Base-by-base conservation (phyloP, 495 filamentous ascomycete genomes). In the Trichoderma gamsii region DNA sequence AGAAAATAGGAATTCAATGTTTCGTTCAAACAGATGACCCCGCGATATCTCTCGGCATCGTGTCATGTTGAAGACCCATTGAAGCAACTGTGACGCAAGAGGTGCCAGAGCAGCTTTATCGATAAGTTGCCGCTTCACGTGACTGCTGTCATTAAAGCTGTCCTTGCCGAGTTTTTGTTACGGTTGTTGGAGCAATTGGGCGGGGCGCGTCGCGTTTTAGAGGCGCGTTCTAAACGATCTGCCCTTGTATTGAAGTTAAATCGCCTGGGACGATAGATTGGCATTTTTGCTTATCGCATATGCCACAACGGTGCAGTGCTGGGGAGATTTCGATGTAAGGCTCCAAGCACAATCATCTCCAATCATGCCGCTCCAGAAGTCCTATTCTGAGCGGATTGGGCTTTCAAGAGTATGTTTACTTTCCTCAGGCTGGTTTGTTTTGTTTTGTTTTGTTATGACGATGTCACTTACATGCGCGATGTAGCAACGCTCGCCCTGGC, bases 401-500 rank as follows among this genome's bases (percentile, higher is more conserved):
- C 70, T 67, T 63, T 71, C 69, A 69, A 73, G 68, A 68, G 75
- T 72, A 70, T n/a, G 70, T 67, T 44, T 61, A 43, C 43, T 32
- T 15, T 29, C 0, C 63, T 4, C 5, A 38, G 35, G 35, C 35
- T 41, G 13, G 66, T 41, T 27, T 27, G 25, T 15, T 27, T 52
- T 41, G 21, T 49, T 18, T 35, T 38, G 29, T 12, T 51, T 44
- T 44, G 18, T 64, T 61, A 46, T 59, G 25, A 4, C 27, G 4
- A 32, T 29, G 56, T 59, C 11, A 43, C 67, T 21, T 43, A 18
- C 69, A 65, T 38, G 43, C n/a, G 63, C 23, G 77, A 75, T 70
- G 69, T 68, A 72, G 46, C 68, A 75, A 69, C 81, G 79, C 38
- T 72, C 75, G 21, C 79, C 80, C 73, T 86, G 83, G 83, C 76